Evolutionary conservation across 169 alveolate species (phyloP).

Genomic region (Plasmodium vivax): DNA sequence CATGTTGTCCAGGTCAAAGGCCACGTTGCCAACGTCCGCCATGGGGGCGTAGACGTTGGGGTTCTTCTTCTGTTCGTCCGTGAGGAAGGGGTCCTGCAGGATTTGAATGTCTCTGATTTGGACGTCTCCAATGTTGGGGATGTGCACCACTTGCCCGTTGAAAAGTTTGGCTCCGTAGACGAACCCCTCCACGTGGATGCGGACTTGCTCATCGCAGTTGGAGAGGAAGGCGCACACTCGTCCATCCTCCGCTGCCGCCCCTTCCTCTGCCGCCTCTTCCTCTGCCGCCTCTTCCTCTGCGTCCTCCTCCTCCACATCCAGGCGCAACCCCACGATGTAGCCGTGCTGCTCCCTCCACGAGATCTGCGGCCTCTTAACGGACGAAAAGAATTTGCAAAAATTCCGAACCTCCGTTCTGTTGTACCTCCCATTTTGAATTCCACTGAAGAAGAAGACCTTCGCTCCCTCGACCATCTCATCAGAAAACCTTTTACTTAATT

Average conservation of each 20-base stretch:
- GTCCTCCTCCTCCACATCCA: slow-evolving; percentile 84
- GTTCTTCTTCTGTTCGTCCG: slow-evolving; percentile 81
- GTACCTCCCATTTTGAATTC: slow-evolving; percentile 94
- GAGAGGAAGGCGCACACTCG: slow-evolving; percentile 35
- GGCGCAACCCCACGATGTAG: slow-evolving; percentile 95
- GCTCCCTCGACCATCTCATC: slow-evolving; percentile 99
- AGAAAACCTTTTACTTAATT: slow-evolving; percentile 96
- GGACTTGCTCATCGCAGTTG: slow-evolving; percentile 76
- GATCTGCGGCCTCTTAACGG: slow-evolving; percentile 91
- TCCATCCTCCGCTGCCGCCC: not conserved
- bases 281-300: slow-evolving; percentile 53
- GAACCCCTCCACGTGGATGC: slow-evolving; percentile 95
- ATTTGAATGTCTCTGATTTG: slow-evolving; percentile 81
- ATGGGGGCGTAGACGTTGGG: slow-evolving; percentile 96
- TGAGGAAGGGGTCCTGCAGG: slow-evolving; percentile 90
- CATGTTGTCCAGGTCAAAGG: slow-evolving; percentile 96
- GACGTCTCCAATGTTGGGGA: slow-evolving; percentile 94
- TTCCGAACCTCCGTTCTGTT: slow-evolving; percentile 94
- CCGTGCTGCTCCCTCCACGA: slow-evolving; percentile 97
- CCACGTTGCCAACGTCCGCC: slow-evolving; percentile 96
- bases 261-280: slow-evolving; percentile 10
- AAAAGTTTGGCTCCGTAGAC: slow-evolving; percentile 93
- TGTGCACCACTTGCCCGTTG: slow-evolving; percentile 87
- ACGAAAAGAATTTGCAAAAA: slow-evolving; percentile 95
- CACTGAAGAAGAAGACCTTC: slow-evolving; percentile 96